Conservation (phyloP, 2,329 filamentous ascomycete genomes). For the Hymenoscyphus linearis region DNA sequence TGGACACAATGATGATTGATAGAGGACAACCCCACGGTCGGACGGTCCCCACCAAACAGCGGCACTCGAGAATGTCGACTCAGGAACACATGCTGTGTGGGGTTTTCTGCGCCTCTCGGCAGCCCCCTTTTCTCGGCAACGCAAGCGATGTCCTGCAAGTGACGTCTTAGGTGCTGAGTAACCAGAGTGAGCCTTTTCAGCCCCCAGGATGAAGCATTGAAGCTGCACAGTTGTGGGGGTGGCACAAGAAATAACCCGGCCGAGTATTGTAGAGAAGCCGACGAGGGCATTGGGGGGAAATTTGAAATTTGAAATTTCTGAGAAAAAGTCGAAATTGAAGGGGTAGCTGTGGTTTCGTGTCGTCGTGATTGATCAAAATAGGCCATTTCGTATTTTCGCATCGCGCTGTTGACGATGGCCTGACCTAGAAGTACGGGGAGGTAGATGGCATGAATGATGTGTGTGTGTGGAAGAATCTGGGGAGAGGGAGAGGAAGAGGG, state of each 20-base stretch:
- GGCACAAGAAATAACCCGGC: background rate
- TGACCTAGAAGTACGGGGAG: no score
- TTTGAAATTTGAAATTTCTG: no score
- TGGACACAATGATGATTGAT: background rate
- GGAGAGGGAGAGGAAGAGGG: no score
- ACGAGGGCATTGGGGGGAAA: background rate
- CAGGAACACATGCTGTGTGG: background rate
- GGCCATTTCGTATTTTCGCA: background rate
- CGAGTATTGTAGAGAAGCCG: background rate
- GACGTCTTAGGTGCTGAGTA: conserved; percentile 1
- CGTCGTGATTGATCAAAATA: background rate
- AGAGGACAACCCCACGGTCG: background rate
- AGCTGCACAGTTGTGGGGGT: background rate
- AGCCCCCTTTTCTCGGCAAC: conserved; percentile 11
- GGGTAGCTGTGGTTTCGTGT: background rate
- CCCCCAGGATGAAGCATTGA: background rate
- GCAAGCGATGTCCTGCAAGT: conserved; percentile 8
- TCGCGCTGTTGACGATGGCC: background rate
- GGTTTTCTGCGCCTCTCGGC: conserved; percentile 7
- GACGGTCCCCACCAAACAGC: background rate
- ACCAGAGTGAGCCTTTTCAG: background rate
- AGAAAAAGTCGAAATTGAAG: background rate
- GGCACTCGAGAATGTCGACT: conserved; percentile 1
- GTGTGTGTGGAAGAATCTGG: no score
- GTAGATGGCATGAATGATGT: no score